A percentile compares a stretch with the other conserved stretches of the same genome.
Evolutionary conservation across 2,329 filamentous ascomycete genomes (phyloP).

Genomic region (Xylariaceae sp.): DNA sequence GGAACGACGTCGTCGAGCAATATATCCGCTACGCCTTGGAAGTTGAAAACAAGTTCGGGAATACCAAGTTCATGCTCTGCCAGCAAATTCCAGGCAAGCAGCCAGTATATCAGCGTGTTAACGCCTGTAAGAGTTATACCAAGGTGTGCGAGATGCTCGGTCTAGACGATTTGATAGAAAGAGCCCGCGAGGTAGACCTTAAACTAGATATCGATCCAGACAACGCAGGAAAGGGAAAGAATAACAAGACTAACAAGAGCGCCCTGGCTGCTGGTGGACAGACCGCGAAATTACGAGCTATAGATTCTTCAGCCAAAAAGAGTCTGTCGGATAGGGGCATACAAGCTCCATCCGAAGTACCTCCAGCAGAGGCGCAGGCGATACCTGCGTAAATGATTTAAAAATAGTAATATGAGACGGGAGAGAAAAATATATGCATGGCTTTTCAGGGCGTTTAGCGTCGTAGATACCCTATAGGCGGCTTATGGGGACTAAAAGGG

Average conservation of each 20-base stretch:
- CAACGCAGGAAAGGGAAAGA: constrained; percentile 46
- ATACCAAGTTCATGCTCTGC: constrained; percentile 88
- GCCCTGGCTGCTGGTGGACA: constrained; percentile 57
- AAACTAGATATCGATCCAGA: constrained; percentile 64
- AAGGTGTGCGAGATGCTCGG: constrained; percentile 70
- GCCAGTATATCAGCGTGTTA: constrained; percentile 65
- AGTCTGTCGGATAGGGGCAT: constrained; percentile 42
- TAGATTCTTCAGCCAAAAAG: constrained; percentile 33
- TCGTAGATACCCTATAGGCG: constrained; percentile 13
- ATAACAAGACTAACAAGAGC: constrained; percentile 44
- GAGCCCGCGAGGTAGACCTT: constrained; percentile 70
- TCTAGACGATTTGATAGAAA: constrained; percentile 65
- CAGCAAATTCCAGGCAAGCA: constrained; percentile 86
- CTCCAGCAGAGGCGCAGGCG: constrained; percentile 24
- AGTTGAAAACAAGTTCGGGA: constrained; percentile 84
- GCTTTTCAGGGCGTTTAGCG: constrained; percentile 36
- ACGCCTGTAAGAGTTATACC: constrained; percentile 71
- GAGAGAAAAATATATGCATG: constrained; percentile 1
- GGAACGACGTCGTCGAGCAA: constrained; percentile 77
- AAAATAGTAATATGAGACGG: neutral
- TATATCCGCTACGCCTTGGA: constrained; percentile 77
- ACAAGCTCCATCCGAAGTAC: constrained; percentile 18
- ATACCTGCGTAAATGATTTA: constrained; percentile 18
- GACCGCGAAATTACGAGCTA: constrained; percentile 46
- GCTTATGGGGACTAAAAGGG: constrained; percentile 5